These are phyloP conservation scores for Trametes versicolor DNA, from an alignment of 1,284 basidiomycete genomes.

Conservation along the genomic window DNA sequence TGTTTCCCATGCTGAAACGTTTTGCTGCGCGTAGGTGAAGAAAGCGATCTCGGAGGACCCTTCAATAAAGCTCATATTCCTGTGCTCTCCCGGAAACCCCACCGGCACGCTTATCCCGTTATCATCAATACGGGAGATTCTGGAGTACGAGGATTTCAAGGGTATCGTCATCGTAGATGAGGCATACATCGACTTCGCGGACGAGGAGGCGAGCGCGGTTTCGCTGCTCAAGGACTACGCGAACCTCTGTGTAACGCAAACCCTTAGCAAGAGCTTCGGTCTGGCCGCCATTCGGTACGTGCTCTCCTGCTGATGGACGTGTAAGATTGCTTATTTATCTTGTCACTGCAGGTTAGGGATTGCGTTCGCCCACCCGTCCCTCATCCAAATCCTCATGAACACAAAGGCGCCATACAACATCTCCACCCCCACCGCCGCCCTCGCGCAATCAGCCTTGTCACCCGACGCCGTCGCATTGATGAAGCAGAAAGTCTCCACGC, in stretches of 20 bases:
- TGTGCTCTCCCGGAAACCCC: conserved; percentile 98
- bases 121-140: conserved; percentile 71
- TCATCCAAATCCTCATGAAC: conserved; percentile 94
- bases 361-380: conserved; percentile 87
- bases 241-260: conserved; percentile 95
- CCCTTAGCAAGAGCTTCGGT: conserved; percentile 96
- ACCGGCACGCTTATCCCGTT: conserved; percentile 92
- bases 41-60: conserved; percentile 72
- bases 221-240: conserved; percentile 83
- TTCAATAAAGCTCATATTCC: conserved; percentile 90
- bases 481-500: conserved; percentile 69
- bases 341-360: conserved; percentile 78
- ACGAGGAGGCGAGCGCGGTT: conserved; percentile 70
- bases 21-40: conserved; percentile 68
- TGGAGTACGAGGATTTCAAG: conserved; percentile 86
- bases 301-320: too few relatives aligned
- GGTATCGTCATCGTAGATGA: conserved; percentile 97
- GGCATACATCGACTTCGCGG: conserved; percentile 96
- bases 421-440: conserved; percentile 88
- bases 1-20: conserved; percentile 2
- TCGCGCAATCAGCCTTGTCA: conserved; percentile 82
- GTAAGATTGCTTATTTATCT: background rate
- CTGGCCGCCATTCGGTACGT: conserved; percentile 91
- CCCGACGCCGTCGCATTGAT: conserved; percentile 71
- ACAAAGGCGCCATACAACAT: conserved; percentile 99